phyloP scores from a whole-genome alignment of 768 basidiomycete species.

The Suillus tomentosus region DNA sequence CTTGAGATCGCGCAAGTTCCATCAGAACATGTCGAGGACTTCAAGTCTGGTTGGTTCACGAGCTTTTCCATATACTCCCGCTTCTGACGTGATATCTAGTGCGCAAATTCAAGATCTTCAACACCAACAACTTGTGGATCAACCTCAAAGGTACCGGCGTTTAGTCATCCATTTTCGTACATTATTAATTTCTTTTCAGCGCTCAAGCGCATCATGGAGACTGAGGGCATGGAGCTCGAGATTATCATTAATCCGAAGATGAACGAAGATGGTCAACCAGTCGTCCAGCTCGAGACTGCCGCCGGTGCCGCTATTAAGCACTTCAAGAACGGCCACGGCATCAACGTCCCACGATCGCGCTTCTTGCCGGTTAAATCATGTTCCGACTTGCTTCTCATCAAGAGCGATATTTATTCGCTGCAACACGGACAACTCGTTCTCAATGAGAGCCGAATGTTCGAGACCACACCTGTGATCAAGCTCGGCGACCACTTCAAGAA shows the following conservation, averaged over 20 bases:
- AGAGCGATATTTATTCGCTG: slow-evolving; percentile 68
- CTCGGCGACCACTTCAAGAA: slow-evolving; percentile 81
- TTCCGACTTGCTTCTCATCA: slow-evolving; percentile 67
- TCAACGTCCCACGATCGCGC: slow-evolving; percentile 72
- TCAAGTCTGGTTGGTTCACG: slow-evolving; percentile 50
- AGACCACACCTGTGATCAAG: slow-evolving; percentile 71
- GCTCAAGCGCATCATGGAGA: slow-evolving; percentile 75
- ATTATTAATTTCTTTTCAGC: slow-evolving; percentile 38
- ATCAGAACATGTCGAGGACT: slow-evolving; percentile 71
- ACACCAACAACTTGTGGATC: slow-evolving; percentile 69
- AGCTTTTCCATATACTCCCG: background rate
- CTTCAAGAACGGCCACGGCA: slow-evolving; percentile 64
- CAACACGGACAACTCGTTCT: slow-evolving; percentile 69
- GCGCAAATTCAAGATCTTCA: slow-evolving; percentile 82
- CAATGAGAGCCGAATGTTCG: slow-evolving; percentile 59
- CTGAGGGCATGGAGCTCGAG: slow-evolving; percentile 69
- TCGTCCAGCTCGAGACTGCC: slow-evolving; percentile 80
- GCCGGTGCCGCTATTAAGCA: slow-evolving; percentile 78
- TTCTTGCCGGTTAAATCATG: slow-evolving; percentile 70
- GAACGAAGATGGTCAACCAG: slow-evolving; percentile 67
- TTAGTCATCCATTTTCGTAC: background rate
- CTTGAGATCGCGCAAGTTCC: slow-evolving; percentile 79
- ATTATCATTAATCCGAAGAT: slow-evolving; percentile 79
- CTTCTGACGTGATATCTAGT: slow-evolving; percentile 27
- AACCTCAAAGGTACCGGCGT: slow-evolving; percentile 43